A percentile compares a stretch with the other conserved stretches of the same genome.
Evolutionary conservation across 1,284 basidiomycete species (phyloP).

Genomic region (Trichosporon inkin): DNA sequence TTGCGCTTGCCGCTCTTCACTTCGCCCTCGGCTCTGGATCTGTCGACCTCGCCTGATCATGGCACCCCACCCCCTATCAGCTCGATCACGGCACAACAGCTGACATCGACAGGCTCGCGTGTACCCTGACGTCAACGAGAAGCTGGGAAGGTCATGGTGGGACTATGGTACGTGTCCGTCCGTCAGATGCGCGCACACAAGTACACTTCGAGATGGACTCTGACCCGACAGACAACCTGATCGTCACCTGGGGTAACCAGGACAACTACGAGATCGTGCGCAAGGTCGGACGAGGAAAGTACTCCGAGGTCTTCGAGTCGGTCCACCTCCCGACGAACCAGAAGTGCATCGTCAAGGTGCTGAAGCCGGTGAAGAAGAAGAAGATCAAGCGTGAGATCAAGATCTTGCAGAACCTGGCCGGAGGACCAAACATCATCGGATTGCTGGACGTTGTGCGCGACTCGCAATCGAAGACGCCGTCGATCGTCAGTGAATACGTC

Average conservation of each 20-base stretch:
- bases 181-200: too few relatives aligned
- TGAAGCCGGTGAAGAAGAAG: constrained; percentile 99
- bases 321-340: constrained; percentile 88
- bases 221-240: constrained; percentile 66
- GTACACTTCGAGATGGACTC: not conserved
- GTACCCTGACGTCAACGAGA: constrained; percentile 59
- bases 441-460: constrained; percentile 95
- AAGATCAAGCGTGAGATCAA: constrained; percentile 99
- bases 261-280: constrained; percentile 98
- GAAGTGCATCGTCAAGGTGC: constrained; percentile 97
- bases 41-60: not conserved
- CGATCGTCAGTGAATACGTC: constrained; percentile 96
- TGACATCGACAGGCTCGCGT: constrained; percentile 51
- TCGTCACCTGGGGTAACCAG: constrained; percentile 91
- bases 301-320: constrained; percentile 97
- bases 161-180: constrained; percentile 55
- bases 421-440: constrained; percentile 81
- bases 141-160: constrained; percentile 58
- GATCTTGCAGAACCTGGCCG: constrained; percentile 93
- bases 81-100: not conserved
- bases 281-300: constrained; percentile 95
- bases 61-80: too few relatives aligned
- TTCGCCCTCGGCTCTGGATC: not conserved
- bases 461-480: constrained; percentile 84
- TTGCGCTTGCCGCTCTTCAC: not conserved